Conservation (phyloP, 1,284 basidiomycete species). For the Quambalaria eucalypti region DNA sequence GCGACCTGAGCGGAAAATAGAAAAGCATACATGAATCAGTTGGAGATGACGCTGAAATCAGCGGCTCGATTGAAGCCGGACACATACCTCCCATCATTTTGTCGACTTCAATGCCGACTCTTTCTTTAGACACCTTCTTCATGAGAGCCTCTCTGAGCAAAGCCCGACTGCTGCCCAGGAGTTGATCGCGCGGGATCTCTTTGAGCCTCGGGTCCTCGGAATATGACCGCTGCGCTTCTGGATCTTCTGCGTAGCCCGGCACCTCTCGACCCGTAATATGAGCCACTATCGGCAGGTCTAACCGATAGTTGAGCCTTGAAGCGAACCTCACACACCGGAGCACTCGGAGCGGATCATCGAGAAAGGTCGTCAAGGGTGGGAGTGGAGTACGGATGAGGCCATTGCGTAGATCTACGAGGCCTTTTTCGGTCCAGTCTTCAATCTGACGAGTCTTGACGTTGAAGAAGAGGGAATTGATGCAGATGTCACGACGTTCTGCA, state of each 20-base stretch:
- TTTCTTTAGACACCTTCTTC: conserved; percentile 42
- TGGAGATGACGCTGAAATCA: too few relatives aligned
- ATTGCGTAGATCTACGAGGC: conserved; percentile 68
- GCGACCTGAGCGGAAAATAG: conserved; percentile 10
- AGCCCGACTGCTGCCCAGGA: conserved; percentile 59
- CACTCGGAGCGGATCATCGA: conserved; percentile 86
- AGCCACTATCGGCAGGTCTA: conserved; percentile 61
- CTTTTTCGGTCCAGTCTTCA: conserved; percentile 80
- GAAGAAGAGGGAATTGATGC: conserved; percentile 93
- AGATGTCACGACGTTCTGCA: conserved; percentile 80
- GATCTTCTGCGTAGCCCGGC: background rate
- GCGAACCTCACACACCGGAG: conserved; percentile 85
- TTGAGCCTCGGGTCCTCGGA: conserved; percentile 15
- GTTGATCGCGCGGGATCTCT: background rate
- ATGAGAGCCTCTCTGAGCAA: conserved; percentile 49
- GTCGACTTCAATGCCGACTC: conserved; percentile 46
- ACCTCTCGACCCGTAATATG: conserved; percentile 16
- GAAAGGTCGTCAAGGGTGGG: conserved; percentile 75
- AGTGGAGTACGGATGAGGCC: conserved; percentile 83
- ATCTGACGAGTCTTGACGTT: conserved; percentile 81
- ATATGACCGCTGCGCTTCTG: too few relatives aligned
- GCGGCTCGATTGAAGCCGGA: too few relatives aligned
- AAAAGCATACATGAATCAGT: too few relatives aligned
- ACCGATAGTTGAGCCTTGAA: conserved; percentile 72
- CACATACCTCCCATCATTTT: conserved; percentile 41